Evolutionary conservation across 192 early-diverging fungal genomes (phyloP).

Genomic region (Backusella tuberculispora): DNA sequence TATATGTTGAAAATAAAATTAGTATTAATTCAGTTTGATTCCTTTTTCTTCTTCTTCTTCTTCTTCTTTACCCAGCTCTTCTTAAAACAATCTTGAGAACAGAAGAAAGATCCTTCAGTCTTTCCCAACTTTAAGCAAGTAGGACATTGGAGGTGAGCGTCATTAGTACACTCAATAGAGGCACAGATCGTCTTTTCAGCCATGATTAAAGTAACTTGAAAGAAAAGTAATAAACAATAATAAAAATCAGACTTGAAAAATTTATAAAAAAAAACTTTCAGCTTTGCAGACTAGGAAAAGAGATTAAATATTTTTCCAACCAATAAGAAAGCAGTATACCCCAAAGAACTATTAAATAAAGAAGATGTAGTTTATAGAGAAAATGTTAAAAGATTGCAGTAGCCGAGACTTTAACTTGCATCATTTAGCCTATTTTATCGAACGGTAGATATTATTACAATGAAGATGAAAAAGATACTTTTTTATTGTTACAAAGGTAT

Average conservation of each 20-base stretch:
- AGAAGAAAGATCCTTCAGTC: conserved; percentile 63
- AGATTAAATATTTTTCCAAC: too few relatives aligned
- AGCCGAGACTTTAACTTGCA: too few relatives aligned
- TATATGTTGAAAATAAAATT: not conserved
- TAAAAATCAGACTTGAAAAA: not conserved
- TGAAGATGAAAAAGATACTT: too few relatives aligned
- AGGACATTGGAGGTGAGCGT: conserved; percentile 74
- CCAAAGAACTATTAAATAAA: too few relatives aligned
- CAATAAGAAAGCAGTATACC: not conserved
- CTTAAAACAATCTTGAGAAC: conserved; percentile 78
- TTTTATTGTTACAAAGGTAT: too few relatives aligned
- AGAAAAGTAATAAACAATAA: not conserved
- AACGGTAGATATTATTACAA: too few relatives aligned
- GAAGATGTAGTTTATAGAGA: too few relatives aligned
- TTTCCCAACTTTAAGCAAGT: conserved; percentile 71
- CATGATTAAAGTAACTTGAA: not conserved
- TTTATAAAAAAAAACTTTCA: conserved; percentile 4
- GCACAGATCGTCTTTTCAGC: conserved; percentile 40
- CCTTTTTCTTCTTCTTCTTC: not conserved
- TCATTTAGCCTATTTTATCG: too few relatives aligned
- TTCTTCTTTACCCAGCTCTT: conserved; percentile 57
- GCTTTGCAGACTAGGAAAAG: too few relatives aligned
- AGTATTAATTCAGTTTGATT: not conserved
- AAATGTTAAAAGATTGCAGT: too few relatives aligned
- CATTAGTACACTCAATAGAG: conserved; percentile 61